Percentiles rank a stretch among this genome's conserved stretches.
phyloP scores from a whole-genome alignment of 2,329 filamentous ascomycete species.

The Pseudopithomyces chartarum region DNA sequence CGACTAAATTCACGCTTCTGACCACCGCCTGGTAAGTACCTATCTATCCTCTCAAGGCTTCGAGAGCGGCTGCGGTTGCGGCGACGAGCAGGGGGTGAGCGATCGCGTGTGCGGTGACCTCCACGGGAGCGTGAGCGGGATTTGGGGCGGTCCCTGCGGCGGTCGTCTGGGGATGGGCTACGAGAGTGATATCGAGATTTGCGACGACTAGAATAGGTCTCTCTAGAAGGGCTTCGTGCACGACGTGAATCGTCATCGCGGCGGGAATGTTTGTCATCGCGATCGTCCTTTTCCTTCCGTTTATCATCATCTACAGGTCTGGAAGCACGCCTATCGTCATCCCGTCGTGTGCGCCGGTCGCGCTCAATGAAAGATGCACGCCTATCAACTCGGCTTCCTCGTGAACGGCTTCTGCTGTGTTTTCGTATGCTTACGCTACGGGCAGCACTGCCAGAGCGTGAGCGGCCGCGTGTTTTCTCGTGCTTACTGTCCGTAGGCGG shows the following conservation, averaged over 20 bases:
- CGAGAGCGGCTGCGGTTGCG: conserved; percentile 26
- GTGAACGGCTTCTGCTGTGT: conserved; percentile 37
- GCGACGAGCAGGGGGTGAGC: conserved; percentile 21
- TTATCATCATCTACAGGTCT: conserved; percentile 26
- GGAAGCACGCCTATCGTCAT: conserved; percentile 21
- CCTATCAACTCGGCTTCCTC: conserved; percentile 37
- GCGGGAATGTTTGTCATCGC: conserved; percentile 29
- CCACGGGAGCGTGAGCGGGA: conserved; percentile 27
- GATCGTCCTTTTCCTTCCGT: conserved; percentile 29
- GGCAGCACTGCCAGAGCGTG: conserved; percentile 37
- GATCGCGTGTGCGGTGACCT: conserved; percentile 22
- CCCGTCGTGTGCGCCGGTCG: conserved; percentile 26
- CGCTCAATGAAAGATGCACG: conserved; percentile 29
- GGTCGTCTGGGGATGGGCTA: conserved; percentile 30
- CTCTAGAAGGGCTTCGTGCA: conserved; percentile 35
- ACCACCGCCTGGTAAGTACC: conserved; percentile 37
- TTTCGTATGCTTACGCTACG: conserved; percentile 30
- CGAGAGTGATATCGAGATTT: conserved; percentile 35
- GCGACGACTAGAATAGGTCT: conserved; percentile 32
- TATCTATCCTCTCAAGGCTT: conserved; percentile 45
- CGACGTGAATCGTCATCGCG: conserved; percentile 28
- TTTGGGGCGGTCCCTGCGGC: conserved; percentile 25
- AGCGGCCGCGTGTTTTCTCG: conserved; percentile 33
- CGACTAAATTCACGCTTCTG: conserved; percentile 22
- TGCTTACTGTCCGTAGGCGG: conserved; percentile 26